Conservation (phyloP, 2,329 filamentous ascomycete species). For the Thermoascus crustaceus region DNA sequence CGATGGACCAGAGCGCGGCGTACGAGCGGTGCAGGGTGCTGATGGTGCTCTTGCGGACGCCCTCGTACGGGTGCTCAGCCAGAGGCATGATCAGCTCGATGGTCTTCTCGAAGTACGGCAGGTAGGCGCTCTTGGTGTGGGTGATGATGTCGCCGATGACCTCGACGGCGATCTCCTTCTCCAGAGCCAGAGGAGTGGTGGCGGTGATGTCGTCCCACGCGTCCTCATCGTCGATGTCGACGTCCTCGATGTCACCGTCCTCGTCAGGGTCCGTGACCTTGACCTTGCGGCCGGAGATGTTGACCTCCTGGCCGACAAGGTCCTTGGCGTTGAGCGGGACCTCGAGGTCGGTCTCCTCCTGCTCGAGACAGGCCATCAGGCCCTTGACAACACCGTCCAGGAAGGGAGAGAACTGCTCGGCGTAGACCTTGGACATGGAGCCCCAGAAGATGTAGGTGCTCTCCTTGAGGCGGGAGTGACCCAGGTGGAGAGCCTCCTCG, state of each 20-base stretch:
- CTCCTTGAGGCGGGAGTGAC: constrained; percentile 84
- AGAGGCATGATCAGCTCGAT: constrained; percentile 74
- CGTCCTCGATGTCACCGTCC: constrained; percentile 53
- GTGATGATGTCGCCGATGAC: constrained; percentile 88
- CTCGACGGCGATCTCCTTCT: constrained; percentile 96
- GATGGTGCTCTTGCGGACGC: constrained; percentile 84
- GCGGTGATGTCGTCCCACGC: constrained; percentile 78
- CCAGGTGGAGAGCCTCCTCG: constrained; percentile 80
- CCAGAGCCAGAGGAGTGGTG: constrained; percentile 80
- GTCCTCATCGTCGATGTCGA: constrained; percentile 69
- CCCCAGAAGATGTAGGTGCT: constrained; percentile 97
- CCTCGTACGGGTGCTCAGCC: constrained; percentile 83
- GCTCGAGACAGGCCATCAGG: constrained; percentile 75
- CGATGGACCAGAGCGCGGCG: constrained; percentile 79
- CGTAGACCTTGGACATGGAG: constrained; percentile 87
- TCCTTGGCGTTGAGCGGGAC: constrained; percentile 66
- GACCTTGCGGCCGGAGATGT: constrained; percentile 74
- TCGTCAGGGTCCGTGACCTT: constrained; percentile 63
- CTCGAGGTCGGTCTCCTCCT: constrained; percentile 77
- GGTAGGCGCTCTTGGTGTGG: constrained; percentile 69
- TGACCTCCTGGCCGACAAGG: constrained; percentile 66
- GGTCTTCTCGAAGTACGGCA: constrained; percentile 82
- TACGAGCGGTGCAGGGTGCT: constrained; percentile 91
- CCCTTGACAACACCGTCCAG: constrained; percentile 40
- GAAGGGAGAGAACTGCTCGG: constrained; percentile 49